Conservation (phyloP, 805 yeast genomes). For the Danielia oregonensis region DNA sequence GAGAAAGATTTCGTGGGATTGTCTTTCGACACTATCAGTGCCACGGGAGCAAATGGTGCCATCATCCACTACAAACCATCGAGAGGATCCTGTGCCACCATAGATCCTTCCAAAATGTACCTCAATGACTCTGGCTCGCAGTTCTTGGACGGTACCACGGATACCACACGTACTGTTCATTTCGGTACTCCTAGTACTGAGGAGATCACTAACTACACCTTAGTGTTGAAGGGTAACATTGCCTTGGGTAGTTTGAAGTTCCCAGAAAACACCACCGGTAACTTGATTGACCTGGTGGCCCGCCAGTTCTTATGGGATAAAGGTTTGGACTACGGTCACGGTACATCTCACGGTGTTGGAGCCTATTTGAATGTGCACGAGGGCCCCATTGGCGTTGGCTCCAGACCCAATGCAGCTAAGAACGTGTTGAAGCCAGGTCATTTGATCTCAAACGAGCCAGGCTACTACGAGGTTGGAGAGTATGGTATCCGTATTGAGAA, state of each 20-base stretch:
- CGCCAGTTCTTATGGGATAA: conserved; percentile 55
- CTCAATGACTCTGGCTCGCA: conserved; percentile 60
- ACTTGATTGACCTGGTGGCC: conserved; percentile 52
- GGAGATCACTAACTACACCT: conserved; percentile 48
- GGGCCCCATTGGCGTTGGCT: conserved; percentile 61
- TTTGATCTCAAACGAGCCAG: conserved; percentile 59
- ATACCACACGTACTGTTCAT: conserved; percentile 59
- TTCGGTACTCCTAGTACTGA: conserved; percentile 45
- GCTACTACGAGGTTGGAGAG: conserved; percentile 55
- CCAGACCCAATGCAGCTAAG: conserved; percentile 46
- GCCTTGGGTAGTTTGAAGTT: conserved; percentile 47
- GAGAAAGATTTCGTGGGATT: conserved; percentile 55
- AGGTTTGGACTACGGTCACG: conserved; percentile 59
- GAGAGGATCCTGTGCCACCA: conserved; percentile 38
- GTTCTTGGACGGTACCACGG: conserved; percentile 62
- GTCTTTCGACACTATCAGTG: conserved; percentile 70
- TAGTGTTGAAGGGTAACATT: conserved; percentile 56
- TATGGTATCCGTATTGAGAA: conserved; percentile 56
- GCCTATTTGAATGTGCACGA: conserved; percentile 59
- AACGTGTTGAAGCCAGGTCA: conserved; percentile 49
- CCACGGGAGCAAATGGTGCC: conserved; percentile 75
- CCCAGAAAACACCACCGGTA: conserved; percentile 55
- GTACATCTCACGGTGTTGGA: conserved; percentile 67
- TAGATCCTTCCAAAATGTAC: conserved; percentile 51
- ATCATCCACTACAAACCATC: conserved; percentile 70